Percentiles rank a stretch among this genome's conserved stretches.
phyloP scores from a whole-genome alignment of 495 filamentous ascomycete species.

The Physcia stellaris region DNA sequence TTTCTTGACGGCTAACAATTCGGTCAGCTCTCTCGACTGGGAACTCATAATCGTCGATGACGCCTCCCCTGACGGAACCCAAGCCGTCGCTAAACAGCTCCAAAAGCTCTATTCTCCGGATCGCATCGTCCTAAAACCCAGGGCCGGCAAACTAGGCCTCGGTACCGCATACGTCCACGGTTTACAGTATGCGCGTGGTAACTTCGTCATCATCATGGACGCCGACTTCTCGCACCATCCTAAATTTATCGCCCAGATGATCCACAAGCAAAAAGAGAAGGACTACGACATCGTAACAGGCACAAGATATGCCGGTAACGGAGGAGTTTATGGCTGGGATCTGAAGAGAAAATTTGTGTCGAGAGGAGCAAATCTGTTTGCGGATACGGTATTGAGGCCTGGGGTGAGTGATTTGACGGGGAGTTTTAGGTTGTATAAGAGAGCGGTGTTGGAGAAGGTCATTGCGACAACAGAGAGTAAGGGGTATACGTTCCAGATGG shows the following conservation, averaged over 20 bases:
- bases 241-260: conserved; percentile 89
- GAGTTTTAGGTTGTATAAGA: conserved; percentile 90
- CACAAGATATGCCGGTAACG: conserved; percentile 69
- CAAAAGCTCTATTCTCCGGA: conserved; percentile 61
- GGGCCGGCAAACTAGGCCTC: conserved; percentile 86
- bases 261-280: conserved; percentile 49
- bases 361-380: conserved; percentile 84
- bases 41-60: conserved; percentile 97
- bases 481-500: conserved; percentile 99
- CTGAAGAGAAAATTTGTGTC: conserved; percentile 88
- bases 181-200: conserved; percentile 71
- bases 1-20: too few species aligned
- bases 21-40: conserved; percentile 75
- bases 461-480: conserved; percentile 78
- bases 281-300: conserved; percentile 95
- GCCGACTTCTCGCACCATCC: conserved; percentile 98
- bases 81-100: conserved; percentile 78
- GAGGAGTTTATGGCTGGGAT: conserved; percentile 96
- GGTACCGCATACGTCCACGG: conserved; percentile 97
- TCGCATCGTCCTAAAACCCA: conserved; percentile 71
- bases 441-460: conserved; percentile 73
- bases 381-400: conserved; percentile 83
- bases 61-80: conserved; percentile 90
- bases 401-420: conserved; percentile 96
- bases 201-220: conserved; percentile 99